phyloP scores from a whole-genome alignment of 345 rosid genomes.

The Streptanthus diversifolius region DNA sequence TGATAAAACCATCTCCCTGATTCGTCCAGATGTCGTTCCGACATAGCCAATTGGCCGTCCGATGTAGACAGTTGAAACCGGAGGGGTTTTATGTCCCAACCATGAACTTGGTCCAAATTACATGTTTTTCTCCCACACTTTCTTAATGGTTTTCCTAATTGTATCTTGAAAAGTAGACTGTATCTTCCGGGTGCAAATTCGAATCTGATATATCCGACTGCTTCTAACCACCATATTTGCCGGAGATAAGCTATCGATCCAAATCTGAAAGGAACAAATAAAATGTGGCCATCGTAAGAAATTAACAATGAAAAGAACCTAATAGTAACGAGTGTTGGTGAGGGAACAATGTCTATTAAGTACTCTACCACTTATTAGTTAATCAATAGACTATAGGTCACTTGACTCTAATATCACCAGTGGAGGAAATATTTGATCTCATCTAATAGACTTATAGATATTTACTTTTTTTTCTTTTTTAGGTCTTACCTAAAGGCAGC shows the following conservation, averaged over 20 bases:
- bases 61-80: slow-evolving; percentile 73
- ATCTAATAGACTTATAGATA: slow-evolving; percentile 6
- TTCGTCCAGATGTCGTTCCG: slow-evolving; percentile 53
- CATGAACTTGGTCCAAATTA: slow-evolving; percentile 72
- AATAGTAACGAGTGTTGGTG: neutral
- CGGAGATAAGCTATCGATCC: slow-evolving; percentile 74
- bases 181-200: slow-evolving; percentile 72
- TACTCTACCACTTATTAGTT: neutral
- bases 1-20: slow-evolving; percentile 70
- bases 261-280: slow-evolving; percentile 40
- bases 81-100: slow-evolving; percentile 83
- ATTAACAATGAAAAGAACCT: neutral
- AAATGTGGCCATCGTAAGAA: neutral
- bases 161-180: slow-evolving; percentile 65
- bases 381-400: neutral
- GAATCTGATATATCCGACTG: slow-evolving; percentile 65
- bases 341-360: neutral
- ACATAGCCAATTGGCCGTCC: slow-evolving; percentile 50
- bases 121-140: slow-evolving; percentile 62
- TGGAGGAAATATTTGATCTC: slow-evolving; percentile 27
- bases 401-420: neutral
- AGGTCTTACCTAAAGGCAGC: neutral
- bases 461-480: neutral
- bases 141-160: slow-evolving; percentile 56
- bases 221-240: slow-evolving; percentile 98